Base-by-base conservation (phyloP, 139 green algal genomes). In the Micromonas commoda region DNA sequence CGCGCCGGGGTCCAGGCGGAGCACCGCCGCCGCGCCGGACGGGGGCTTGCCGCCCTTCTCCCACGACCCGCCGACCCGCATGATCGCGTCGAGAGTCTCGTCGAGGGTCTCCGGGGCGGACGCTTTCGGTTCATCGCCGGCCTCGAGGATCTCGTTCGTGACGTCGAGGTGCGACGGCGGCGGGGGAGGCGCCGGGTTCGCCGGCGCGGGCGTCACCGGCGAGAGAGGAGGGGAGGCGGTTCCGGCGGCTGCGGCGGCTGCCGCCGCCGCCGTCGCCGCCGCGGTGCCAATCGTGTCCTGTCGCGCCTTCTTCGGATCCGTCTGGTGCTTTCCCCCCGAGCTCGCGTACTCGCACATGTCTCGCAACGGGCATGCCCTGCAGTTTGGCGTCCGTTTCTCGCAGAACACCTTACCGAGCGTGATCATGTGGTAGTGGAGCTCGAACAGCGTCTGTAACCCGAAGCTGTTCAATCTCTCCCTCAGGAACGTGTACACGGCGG, bases 391-490 rank as follows among this genome's bases (percentile, higher is more conserved):
- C 1, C 80, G 79, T 83, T 93, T 94, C 71, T 78, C 90, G 84
- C 87, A 91, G 52, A 88, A 82, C 71, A 91, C 89, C 85, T 94
- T 96, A n/a, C 90, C 91, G 38, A 96, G 86, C 0, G 92, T 96
- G 77, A 96, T 96, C 87, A 93, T 92, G 53, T 90, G 86, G 84
- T 95, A 96, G 83, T 96, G 92, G 57, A 96, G 86, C 87, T 96
- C 92, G 80, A 94, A 94, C n/a, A 96, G 83, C 28, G 60, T 63
- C 20, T 60, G 24, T 0, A 82, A 26, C 20, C 53, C 77, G 31
- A 82, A 75, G 13, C 61, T 52, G 34, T 72, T 73, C 28, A 82
- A 52, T 21, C 77, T 45, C 38, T 75, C 51, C 32, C 69, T 32
- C 24, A 82, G 64, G 51, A 78, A 92, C 33, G 79, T 82, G 74